A percentile compares a stretch with the other conserved stretches of the same genome.
Conservation (phyloP, 228 moss, liverwort and hornwort species). For the Sphagnum fallax region DNA sequence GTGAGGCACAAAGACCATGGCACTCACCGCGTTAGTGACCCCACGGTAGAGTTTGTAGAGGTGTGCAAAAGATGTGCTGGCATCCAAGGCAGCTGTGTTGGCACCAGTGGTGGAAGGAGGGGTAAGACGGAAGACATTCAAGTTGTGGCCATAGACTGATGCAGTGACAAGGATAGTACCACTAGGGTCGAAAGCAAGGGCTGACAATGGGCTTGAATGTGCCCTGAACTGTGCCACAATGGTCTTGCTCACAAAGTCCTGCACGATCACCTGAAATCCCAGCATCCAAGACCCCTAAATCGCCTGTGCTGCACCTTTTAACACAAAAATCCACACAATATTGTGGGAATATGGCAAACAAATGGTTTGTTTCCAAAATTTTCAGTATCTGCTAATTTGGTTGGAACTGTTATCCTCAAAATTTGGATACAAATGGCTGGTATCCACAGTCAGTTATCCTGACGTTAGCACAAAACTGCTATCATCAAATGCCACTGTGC, state of each 20-base stretch:
- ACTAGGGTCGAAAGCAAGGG: constrained; percentile 79
- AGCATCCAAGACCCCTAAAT: too few species aligned
- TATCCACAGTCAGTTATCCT: too few species aligned
- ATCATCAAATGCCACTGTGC: too few species aligned
- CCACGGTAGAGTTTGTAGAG: constrained; percentile 94
- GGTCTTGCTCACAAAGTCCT: constrained; percentile 78
- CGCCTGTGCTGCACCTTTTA: too few species aligned
- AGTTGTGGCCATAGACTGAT: constrained; percentile 82
- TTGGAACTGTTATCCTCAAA: too few species aligned
- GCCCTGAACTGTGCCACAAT: constrained; percentile 84
- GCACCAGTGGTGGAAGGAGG: constrained; percentile 29
- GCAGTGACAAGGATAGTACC: constrained; percentile 88
- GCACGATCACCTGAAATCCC: constrained; percentile 67
- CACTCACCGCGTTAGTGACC: constrained; percentile 73
- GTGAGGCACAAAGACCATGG: background rate
- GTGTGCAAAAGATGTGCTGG: constrained; percentile 42
- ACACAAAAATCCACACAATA: too few species aligned
- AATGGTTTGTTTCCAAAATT: too few species aligned
- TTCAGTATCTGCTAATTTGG: too few species aligned
- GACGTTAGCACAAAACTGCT: too few species aligned
- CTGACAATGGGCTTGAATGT: constrained; percentile 79
- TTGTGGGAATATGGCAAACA: too few species aligned
- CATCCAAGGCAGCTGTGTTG: constrained; percentile 25
- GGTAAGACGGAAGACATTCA: constrained; percentile 76
- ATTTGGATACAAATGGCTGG: too few species aligned